phyloP scores from a whole-genome alignment of 2,329 filamentous ascomycete genomes.

The Ceratocystis albifundus region DNA sequence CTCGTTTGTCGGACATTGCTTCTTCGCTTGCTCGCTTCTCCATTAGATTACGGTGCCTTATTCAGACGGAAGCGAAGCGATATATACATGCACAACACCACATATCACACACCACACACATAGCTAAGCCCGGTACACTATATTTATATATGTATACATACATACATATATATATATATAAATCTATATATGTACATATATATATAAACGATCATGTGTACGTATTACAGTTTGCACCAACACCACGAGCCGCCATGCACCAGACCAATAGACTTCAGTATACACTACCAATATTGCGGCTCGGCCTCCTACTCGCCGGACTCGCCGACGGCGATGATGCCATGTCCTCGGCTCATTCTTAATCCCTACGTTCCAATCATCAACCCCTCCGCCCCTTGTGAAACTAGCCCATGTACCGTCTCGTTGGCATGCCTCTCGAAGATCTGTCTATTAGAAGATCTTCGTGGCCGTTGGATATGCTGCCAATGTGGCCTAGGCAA shows the following conservation, averaged over 20 bases:
- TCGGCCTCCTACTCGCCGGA: slow-evolving; percentile 22
- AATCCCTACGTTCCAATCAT: slow-evolving; percentile 25
- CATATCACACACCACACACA: not conserved
- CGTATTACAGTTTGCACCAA: slow-evolving; percentile 40
- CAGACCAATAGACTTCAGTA: slow-evolving; percentile 33
- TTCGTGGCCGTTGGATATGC: slow-evolving; percentile 40
- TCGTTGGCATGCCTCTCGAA: slow-evolving; percentile 39
- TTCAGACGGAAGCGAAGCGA: not conserved
- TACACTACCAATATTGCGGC: slow-evolving; percentile 37
- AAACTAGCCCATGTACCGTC: slow-evolving; percentile 36
- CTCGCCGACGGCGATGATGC: slow-evolving; percentile 25
- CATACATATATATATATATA: not conserved
- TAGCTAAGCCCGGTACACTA: not conserved
- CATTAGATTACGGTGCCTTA: not conserved
- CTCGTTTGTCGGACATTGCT: not conserved
- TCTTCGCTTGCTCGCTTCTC: not conserved
- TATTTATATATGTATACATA: slow-evolving; percentile 37
- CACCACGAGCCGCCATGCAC: slow-evolving; percentile 38
- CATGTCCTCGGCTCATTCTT: slow-evolving; percentile 26
- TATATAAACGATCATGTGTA: slow-evolving; percentile 35
- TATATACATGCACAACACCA: not conserved
- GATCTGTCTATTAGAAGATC: slow-evolving; percentile 38
- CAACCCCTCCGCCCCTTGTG: slow-evolving; percentile 33
- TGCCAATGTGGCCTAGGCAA: slow-evolving; percentile 39
- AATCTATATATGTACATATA: too few relatives aligned